These are phyloP conservation scores for Sanguinoderma infundibulare DNA, from an alignment of 1,284 basidiomycete species.

Conservation along the genomic window DNA sequence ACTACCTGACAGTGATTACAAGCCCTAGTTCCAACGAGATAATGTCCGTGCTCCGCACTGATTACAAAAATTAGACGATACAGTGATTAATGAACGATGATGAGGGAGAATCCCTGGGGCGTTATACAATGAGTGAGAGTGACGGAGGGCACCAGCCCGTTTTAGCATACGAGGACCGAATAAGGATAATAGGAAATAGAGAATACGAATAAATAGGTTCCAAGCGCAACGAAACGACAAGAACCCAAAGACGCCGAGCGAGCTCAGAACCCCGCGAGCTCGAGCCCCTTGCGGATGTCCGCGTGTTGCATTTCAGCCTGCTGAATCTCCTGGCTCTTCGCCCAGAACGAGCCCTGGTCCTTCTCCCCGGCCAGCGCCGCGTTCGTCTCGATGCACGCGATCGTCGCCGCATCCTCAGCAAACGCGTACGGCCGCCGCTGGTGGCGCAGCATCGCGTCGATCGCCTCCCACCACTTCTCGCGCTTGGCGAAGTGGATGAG, in stretches of 20 bases:
- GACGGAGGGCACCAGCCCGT: conserved; percentile 14
- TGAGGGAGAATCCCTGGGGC: conserved; percentile 6
- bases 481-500: conserved; percentile 59
- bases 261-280: conserved; percentile 60
- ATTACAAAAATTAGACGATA: conserved; percentile 4
- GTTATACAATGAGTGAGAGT: conserved; percentile 17
- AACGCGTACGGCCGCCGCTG: conserved; percentile 59
- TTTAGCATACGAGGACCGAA: background rate
- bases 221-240: background rate
- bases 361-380: conserved; percentile 44
- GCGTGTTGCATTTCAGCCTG: conserved; percentile 60
- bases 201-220: conserved; percentile 1
- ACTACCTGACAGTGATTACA: background rate
- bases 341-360: conserved; percentile 58
- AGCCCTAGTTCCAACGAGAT: background rate
- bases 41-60: background rate
- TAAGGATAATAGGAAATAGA: background rate
- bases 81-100: background rate
- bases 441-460: conserved; percentile 60
- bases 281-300: conserved; percentile 64
- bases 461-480: conserved; percentile 58
- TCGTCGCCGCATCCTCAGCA: conserved; percentile 49
- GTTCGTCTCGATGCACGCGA: conserved; percentile 51
- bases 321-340: conserved; percentile 61
- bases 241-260: background rate